phyloP scores from a whole-genome alignment of 2,329 filamentous ascomycete genomes.

The Sodiomyces alkalinus region DNA sequence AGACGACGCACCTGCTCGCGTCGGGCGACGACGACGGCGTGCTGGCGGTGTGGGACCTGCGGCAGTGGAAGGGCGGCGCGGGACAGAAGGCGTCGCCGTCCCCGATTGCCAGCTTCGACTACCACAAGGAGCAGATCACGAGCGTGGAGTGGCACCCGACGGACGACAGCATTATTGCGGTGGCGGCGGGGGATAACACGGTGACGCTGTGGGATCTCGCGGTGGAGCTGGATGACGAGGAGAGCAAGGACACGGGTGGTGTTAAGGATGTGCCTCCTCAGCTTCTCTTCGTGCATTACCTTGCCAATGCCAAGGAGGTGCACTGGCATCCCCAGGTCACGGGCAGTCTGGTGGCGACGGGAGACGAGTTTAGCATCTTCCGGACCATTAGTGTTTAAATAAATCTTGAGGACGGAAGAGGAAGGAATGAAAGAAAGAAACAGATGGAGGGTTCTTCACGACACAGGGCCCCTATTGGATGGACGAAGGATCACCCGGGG shows the following conservation, averaged over 20 bases:
- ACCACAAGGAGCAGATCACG: conserved; percentile 94
- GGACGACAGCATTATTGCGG: conserved; percentile 88
- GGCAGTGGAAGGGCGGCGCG: conserved; percentile 60
- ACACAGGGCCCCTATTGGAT: too few relatives aligned
- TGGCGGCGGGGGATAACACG: conserved; percentile 85
- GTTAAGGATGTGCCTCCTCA: conserved; percentile 87
- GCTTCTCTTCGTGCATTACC: conserved; percentile 90
- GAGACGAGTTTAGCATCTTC: conserved; percentile 76
- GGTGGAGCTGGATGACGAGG: conserved; percentile 92
- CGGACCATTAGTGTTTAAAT: conserved; percentile 69
- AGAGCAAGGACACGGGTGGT: conserved; percentile 77
- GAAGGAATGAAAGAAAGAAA: too few relatives aligned
- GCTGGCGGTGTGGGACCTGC: conserved; percentile 92
- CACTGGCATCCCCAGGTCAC: conserved; percentile 98
- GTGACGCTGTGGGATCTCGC: conserved; percentile 94
- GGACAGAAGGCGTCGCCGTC: conserved; percentile 41
- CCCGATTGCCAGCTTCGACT: conserved; percentile 84
- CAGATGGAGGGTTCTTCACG: too few relatives aligned
- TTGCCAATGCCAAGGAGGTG: conserved; percentile 84
- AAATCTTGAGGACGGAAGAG: conserved; percentile 1
- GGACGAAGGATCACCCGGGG: too few relatives aligned
- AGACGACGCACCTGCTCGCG: conserved; percentile 78
- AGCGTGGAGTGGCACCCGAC: conserved; percentile 95
- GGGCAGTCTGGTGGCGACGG: conserved; percentile 77
- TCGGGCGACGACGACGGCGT: conserved; percentile 86